Evolutionary conservation across 805 yeast species (phyloP), one percentile per base, ranked within the genome.

Genomic region (Spathaspora arborariae): DNA sequence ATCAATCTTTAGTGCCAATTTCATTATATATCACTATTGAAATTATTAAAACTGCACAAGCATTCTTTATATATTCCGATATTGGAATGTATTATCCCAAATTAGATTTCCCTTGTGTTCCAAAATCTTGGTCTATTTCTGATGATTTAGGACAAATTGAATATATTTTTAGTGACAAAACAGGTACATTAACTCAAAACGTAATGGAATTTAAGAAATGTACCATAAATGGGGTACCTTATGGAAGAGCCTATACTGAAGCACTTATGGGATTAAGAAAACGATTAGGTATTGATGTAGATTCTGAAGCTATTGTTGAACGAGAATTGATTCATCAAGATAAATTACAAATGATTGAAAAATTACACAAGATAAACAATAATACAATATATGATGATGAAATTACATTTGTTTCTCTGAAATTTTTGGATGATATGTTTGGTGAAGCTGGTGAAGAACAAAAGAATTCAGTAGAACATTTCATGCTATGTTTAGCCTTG

Each of bases 111-210:
- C 92, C 94, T 2, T 87, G 95, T 62, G 81, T 85, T 9, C 94
- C 95, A 13, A 85, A 86, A 58, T 76, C 91, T 0, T 87, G 95
- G 95, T 84, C 80, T 58, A 86, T 87, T 39, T 84, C 91, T 2
- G 95, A 87, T 70, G 95, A 87, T 64, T 69, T 87, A 56, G 95
- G 95, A 26, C 95, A 87, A 63, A 83, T 87, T 53, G 96, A 87
- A 60, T 87, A 87, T 59, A 80, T 87, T 42, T 87, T 87, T 63
- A 82, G 89, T 65, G 95, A 86, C 66, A 86, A 86, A 60, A 86
- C 95, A 0, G 95, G 95, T 51, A 86, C 95, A 1, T 66, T 86
- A 56, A 86, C 95, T 1, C 94, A 86, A 60, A 86, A 86, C 59
- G 80, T 86, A 21, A 87, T 87, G 96, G 94, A 87, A 59, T 86